A percentile compares a stretch with the other conserved stretches of the same genome.
Evolutionary conservation across 371 early-diverging fungal genomes (phyloP).

Genomic region (Rhizopus delemar): DNA sequence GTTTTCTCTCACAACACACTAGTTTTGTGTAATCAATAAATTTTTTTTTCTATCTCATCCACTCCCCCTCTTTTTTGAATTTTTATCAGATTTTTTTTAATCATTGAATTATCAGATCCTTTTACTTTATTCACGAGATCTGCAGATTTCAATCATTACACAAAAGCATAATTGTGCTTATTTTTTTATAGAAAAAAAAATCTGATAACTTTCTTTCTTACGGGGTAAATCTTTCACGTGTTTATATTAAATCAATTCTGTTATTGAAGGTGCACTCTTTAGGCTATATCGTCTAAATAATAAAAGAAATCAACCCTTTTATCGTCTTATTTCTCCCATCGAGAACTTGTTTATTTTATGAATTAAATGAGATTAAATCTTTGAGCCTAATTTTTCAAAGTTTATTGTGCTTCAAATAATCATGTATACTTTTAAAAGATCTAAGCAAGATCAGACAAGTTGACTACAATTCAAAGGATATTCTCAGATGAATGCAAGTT

Average conservation of each 20-base stretch:
- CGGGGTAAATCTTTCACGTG: background rate
- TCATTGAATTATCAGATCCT: constrained; percentile 2
- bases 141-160: background rate
- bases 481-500: too few relatives aligned
- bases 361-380: too few relatives aligned
- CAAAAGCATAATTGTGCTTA: background rate
- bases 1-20: background rate
- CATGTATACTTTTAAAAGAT: too few relatives aligned
- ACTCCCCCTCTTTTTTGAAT: background rate
- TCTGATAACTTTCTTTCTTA: constrained; percentile 3
- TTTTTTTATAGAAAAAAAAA: background rate
- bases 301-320: too few relatives aligned
- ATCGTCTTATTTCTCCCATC: too few relatives aligned
- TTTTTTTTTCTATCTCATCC: too few relatives aligned
- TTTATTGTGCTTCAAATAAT: too few relatives aligned
- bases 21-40: background rate
- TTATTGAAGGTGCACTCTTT: background rate
- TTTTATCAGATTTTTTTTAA: constrained; percentile 6
- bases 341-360: too few relatives aligned
- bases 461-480: too few relatives aligned
- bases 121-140: background rate
- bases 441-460: too few relatives aligned
- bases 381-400: too few relatives aligned
- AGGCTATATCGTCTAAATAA: background rate
- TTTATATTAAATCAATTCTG: background rate